Base-by-base conservation (phyloP, 176 grass and related monocot genomes). In the Ananas comosus region DNA sequence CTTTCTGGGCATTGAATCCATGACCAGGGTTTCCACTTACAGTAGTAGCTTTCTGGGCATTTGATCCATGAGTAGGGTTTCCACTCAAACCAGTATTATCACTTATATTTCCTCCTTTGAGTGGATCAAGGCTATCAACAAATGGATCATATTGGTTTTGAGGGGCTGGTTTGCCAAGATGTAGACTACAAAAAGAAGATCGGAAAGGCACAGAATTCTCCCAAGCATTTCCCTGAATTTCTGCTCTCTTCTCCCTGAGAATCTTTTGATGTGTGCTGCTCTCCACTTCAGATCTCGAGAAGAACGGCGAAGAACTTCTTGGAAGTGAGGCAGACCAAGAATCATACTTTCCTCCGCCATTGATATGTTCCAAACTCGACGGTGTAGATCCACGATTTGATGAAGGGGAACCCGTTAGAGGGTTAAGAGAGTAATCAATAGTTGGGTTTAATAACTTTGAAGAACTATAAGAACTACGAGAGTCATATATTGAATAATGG, bases 151-250 rank as follows among this genome's bases (percentile, higher is more conserved):
- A 82, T 48, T 68, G 79, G 65, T 11, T 65, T 65, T 58, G 66
- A 70, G 71, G 33, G 83, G 57, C 65, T 53, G 82, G 53, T 75
- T 69, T 70, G 27, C 29, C 69, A 2, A 51, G 21, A 71, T 76
- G 73, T 82, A 84, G 73, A 83, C 33, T 42, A 42, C 7, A 51
- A 71, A 84, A 75, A 66, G 78, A 75, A 68, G 89, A 82, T 57
- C 76, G 82, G 82, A 91, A 91, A 83, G 85, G 89, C 33, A 88
- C 82, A 78, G 89, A 91, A 27, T 76, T 81, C 69, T 63, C 66
- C 85, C 89, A 91, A 74, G 75, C 53, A 77, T 85, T 74, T 49
- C 78, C 76, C 79, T 59, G 70, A 22, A 85, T 74, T 73, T 77
- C 75, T 64, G 72, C 69, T 82, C 70, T 65, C 17, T 53, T 9